Conservation (phyloP, 2,329 filamentous ascomycete genomes). For the Hypomyces perniciosus region DNA sequence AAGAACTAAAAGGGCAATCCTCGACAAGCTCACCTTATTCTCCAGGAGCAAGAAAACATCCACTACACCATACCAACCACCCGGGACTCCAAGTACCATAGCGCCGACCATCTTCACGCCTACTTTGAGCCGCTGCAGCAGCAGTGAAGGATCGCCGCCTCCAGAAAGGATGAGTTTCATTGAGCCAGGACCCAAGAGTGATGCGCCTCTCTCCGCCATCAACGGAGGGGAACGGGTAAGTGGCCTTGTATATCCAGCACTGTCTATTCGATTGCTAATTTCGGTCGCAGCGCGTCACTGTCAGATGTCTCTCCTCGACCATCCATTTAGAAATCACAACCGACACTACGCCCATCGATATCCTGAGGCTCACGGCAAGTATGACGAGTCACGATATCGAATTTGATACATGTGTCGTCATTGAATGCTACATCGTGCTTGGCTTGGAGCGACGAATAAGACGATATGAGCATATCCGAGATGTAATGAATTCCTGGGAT, state of each 20-base stretch:
- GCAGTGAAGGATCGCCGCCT: constrained; percentile 27
- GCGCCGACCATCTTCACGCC: constrained; percentile 31
- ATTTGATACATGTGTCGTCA: constrained; percentile 59
- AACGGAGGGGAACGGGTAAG: constrained; percentile 73
- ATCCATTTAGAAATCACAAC: constrained; percentile 67
- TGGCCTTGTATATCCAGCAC: constrained; percentile 16
- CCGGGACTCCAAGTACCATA: constrained; percentile 28
- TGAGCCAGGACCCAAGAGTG: constrained; percentile 47
- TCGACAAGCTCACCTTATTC: constrained; percentile 45
- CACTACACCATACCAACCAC: constrained; percentile 23
- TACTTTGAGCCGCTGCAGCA: constrained; percentile 28
- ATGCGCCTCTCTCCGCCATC: constrained; percentile 74
- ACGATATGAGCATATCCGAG: constrained; percentile 77
- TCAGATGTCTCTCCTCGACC: constrained; percentile 65
- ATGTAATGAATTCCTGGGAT: constrained; percentile 92
- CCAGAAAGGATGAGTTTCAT: constrained; percentile 34
- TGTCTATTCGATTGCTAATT: constrained; percentile 5
- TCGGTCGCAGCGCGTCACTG: constrained; percentile 53
- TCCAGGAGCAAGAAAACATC: constrained; percentile 37
- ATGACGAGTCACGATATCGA: constrained; percentile 59
- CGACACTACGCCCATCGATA: constrained; percentile 67
- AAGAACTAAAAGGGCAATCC: constrained; percentile 32
- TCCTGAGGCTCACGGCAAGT: constrained; percentile 62
- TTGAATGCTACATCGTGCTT: constrained; percentile 69
- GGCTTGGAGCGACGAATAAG: constrained; percentile 78